phyloP scores from a whole-genome alignment of 2,329 filamentous ascomycete genomes.

The Graphilbum ipis-grandicollis region DNA sequence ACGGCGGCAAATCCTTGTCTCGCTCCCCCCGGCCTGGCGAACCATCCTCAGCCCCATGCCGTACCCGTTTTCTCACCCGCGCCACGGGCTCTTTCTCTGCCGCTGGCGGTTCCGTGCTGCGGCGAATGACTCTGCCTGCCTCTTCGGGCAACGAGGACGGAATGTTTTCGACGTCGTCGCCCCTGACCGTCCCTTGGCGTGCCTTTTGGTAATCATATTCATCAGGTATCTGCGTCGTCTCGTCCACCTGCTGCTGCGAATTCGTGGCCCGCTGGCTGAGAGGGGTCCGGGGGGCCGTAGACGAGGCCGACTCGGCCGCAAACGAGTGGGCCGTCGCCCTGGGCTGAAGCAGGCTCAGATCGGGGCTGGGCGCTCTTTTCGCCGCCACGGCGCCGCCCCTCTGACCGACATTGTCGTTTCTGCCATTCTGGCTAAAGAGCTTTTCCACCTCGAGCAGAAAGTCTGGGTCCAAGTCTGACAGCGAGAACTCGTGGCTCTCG shows the following conservation, averaged over 20 bases:
- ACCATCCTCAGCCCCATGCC: too few relatives aligned
- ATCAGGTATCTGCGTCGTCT: too few relatives aligned
- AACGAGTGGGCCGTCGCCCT: neutral
- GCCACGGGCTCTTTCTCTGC: too few relatives aligned
- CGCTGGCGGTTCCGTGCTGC: too few relatives aligned
- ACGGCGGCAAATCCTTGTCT: neutral
- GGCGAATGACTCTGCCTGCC: slow-evolving; percentile 1
- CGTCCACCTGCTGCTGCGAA: slow-evolving; percentile 3
- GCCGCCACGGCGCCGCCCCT: too few relatives aligned
- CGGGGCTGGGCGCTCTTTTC: neutral
- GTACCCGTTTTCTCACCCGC: too few relatives aligned
- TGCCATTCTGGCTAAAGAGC: neutral
- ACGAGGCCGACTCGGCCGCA: neutral
- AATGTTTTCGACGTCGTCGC: slow-evolving; percentile 1
- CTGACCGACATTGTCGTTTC: too few relatives aligned
- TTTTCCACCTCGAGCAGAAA: neutral
- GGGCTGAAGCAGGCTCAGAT: slow-evolving; percentile 1
- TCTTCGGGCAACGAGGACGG: slow-evolving; percentile 9
- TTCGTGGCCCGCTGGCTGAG: slow-evolving; percentile 1
- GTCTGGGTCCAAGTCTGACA: neutral
- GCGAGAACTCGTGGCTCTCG: neutral
- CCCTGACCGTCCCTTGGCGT: too few relatives aligned
- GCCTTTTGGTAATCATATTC: too few relatives aligned
- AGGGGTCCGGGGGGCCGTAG: neutral
- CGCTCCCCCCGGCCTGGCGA: too few relatives aligned